Percentiles rank a stretch among this genome's conserved stretches.
Evolutionary conservation across 768 basidiomycete genomes (phyloP).

Genomic region (Royoungia palumana): DNA sequence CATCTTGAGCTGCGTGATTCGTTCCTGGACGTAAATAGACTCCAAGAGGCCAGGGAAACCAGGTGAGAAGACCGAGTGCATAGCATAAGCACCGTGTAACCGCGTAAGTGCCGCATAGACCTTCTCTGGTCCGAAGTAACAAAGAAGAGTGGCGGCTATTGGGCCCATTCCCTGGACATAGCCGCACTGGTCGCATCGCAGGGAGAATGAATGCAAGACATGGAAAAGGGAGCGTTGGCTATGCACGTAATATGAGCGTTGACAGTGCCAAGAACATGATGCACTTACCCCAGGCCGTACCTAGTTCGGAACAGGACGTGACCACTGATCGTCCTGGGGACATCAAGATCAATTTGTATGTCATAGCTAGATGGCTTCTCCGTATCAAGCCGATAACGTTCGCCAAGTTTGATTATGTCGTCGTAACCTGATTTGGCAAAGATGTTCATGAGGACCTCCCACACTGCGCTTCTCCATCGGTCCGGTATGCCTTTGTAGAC

Average conservation of each 20-base stretch:
- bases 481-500: conserved; percentile 97
- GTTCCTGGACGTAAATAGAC: conserved; percentile 94
- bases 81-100: conserved; percentile 83
- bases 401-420: conserved; percentile 42
- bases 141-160: conserved; percentile 89
- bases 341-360: conserved; percentile 96
- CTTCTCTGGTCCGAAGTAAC: conserved; percentile 89
- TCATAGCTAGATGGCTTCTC: conserved; percentile 87
- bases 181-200: conserved; percentile 81
- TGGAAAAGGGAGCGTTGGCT: conserved; percentile 95
- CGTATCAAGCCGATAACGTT: conserved; percentile 58
- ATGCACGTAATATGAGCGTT: conserved; percentile 10
- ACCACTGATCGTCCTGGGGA: conserved; percentile 92
- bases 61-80: conserved; percentile 87
- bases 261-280: background rate
- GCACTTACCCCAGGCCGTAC: conserved; percentile 89
- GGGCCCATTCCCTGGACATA: conserved; percentile 99
- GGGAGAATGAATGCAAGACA: conserved; percentile 88
- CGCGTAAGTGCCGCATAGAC: conserved; percentile 81
- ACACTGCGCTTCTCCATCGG: conserved; percentile 89
- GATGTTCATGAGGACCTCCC: conserved; percentile 75
- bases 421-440: conserved; percentile 45
- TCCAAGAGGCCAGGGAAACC: conserved; percentile 96
- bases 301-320: conserved; percentile 93
- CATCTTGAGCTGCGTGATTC: conserved; percentile 81